Conservation (phyloP, 495 filamentous ascomycete genomes). For the Hyaloscypha hepaticicola region DNA sequence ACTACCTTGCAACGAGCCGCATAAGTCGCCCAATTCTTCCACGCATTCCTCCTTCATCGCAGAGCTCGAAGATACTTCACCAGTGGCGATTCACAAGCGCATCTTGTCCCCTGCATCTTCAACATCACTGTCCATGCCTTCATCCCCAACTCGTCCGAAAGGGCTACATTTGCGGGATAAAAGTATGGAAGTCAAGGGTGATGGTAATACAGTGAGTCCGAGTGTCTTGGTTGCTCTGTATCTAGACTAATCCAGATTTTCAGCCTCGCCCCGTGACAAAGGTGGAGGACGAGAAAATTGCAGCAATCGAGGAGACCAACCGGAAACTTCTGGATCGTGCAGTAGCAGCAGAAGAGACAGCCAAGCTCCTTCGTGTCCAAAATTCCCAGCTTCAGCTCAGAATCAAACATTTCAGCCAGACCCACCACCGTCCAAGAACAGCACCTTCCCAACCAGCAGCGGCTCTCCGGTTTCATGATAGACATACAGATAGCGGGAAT, state of each 20-base stretch:
- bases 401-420: slow-evolving; percentile 20
- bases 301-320: slow-evolving; percentile 27
- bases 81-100: slow-evolving; percentile 3
- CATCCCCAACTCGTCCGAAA: not conserved
- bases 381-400: slow-evolving; percentile 23
- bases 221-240: not conserved
- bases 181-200: slow-evolving; percentile 22
- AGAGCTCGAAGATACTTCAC: slow-evolving; percentile 30
- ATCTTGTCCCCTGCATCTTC: not conserved
- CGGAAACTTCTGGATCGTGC: slow-evolving; percentile 24
- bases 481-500: not conserved
- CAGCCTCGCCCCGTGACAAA: slow-evolving; percentile 26
- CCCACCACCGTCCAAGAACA: slow-evolving; percentile 26
- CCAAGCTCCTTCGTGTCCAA: slow-evolving; percentile 19
- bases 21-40: slow-evolving; percentile 23
- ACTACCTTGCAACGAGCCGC: not conserved
- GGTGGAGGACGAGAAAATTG: slow-evolving; percentile 27
- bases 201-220: slow-evolving; percentile 14
- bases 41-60: slow-evolving; percentile 19
- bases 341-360: slow-evolving; percentile 22
- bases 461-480: not conserved
- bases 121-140: not conserved
- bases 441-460: slow-evolving; percentile 13
- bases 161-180: not conserved
- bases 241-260: slow-evolving; percentile 1